phyloP scores from a whole-genome alignment of 352 stramenopile genomes.

The Saprolegnia parasitica region DNA sequence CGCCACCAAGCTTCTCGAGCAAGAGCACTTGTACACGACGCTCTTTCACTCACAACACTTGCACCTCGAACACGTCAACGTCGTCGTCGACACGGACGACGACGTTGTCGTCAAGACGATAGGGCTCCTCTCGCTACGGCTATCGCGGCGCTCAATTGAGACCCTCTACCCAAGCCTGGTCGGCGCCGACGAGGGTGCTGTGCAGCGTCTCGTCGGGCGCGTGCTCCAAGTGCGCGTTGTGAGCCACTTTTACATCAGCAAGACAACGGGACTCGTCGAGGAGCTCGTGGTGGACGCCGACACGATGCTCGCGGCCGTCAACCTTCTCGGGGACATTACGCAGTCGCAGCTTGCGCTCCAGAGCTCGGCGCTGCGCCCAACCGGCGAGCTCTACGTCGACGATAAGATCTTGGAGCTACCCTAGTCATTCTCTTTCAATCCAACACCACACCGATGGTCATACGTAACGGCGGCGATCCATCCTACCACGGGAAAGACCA shows the following conservation, averaged over 20 bases:
- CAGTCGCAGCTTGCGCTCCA: not conserved
- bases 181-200: conserved; percentile 9
- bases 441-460: too few relatives aligned
- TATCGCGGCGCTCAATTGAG: conserved; percentile 10
- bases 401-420: too few relatives aligned
- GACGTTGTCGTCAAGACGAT: conserved; percentile 10
- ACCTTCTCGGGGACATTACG: not conserved
- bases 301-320: not conserved
- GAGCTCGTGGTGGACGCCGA: not conserved
- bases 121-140: not conserved
- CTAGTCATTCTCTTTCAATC: too few relatives aligned
- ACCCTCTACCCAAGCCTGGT: conserved; percentile 14
- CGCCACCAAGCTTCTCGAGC: conserved; percentile 7
- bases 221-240: not conserved
- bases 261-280: not conserved
- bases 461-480: too few relatives aligned
- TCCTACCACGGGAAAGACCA: too few relatives aligned
- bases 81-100: not conserved
- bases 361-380: not conserved
- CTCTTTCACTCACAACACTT: conserved; percentile 15
- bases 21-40: conserved; percentile 12
- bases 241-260: conserved; percentile 5
- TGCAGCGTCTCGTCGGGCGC: conserved; percentile 9
- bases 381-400: too few relatives aligned
- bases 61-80: not conserved